Conservation (phyloP, 169 alveolate genomes). For the Cryptosporidium felis region DNA sequence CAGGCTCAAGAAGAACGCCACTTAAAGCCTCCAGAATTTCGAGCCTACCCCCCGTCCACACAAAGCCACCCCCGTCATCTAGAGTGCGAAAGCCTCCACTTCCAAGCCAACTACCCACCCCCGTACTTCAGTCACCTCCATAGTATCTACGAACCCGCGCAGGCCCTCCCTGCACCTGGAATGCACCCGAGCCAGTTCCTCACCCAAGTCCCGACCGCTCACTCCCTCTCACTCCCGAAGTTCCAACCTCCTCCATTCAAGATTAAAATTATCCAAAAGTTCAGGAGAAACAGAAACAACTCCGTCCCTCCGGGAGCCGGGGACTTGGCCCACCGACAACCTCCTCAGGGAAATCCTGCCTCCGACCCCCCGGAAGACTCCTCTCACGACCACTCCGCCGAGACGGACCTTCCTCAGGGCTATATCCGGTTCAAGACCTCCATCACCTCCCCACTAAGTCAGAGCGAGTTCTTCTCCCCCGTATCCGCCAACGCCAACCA, state of each 20-base stretch:
- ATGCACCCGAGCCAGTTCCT: not conserved
- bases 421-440: slow-evolving; percentile 55
- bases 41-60: no score
- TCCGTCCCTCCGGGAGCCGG: slow-evolving; percentile 18
- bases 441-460: slow-evolving; percentile 35
- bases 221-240: not conserved
- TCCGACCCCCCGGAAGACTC: no score
- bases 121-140: no score
- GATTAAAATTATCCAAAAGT: slow-evolving; percentile 33
- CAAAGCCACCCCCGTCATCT: no score
- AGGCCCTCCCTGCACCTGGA: not conserved
- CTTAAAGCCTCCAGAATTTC: no score
- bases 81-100: no score
- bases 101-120: no score
- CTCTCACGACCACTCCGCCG: no score
- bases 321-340: no score
- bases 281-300: slow-evolving; percentile 34
- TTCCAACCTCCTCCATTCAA: slow-evolving; percentile 12
- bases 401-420: slow-evolving; percentile 24
- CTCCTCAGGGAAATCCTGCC: no score
- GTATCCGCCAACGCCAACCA: not conserved
- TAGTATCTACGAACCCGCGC: no score
- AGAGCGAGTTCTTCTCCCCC: slow-evolving; percentile 15
- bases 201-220: not conserved
- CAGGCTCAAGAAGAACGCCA: no score